Base-by-base conservation (phyloP, 345 rosid genomes). In the Populus euphratica region DNA sequence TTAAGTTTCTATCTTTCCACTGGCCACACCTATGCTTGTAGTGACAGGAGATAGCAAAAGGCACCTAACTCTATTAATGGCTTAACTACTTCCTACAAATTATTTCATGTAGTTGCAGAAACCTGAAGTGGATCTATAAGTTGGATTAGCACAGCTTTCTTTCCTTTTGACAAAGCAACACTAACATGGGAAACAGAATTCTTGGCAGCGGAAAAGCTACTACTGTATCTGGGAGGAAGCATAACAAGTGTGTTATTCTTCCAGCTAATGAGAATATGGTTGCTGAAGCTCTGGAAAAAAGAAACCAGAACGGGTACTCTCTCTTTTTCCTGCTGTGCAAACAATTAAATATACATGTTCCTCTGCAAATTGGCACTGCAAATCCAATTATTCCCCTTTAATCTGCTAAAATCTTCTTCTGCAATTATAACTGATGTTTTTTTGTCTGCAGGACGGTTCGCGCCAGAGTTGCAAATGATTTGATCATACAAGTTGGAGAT, bases 401-500 rank as follows among this genome's bases (percentile, higher is more conserved):
- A 52, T 52, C n/a, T 52, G 59, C 59, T 38, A n/a, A 52, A 29
- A 2, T 62, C 52, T 56, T 5, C n/a, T 38, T 54, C 1, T 62
- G 71, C 44, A 63, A 20, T 10, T 36, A 8, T 72, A 43, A 47
- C 31, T 78, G 20, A 33, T 35, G 77, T 20, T 17, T 49, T 36
- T 29, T 50, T 16, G 56, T 13, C 17, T 77, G 79, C 89, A 90
- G 94, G 91, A 75, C 81, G 73, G 80, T 86, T 73, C 75, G 49
- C 47, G 67, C 87, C 21, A 79, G 77, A 80, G 78, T 50, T 70
- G 80, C 80, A 1, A 81, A 81, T 77, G 92, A 90, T 81, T 79
- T 90, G 76, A 85, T 72, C 49, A 73, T 90, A 64, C 81, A 83
- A 77, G 62, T 90, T 73, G 92, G 86, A 68, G 87, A 80, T 76